Conservation (phyloP, 2,329 filamentous ascomycete genomes). For the Ophiosphaerella korrae region DNA sequence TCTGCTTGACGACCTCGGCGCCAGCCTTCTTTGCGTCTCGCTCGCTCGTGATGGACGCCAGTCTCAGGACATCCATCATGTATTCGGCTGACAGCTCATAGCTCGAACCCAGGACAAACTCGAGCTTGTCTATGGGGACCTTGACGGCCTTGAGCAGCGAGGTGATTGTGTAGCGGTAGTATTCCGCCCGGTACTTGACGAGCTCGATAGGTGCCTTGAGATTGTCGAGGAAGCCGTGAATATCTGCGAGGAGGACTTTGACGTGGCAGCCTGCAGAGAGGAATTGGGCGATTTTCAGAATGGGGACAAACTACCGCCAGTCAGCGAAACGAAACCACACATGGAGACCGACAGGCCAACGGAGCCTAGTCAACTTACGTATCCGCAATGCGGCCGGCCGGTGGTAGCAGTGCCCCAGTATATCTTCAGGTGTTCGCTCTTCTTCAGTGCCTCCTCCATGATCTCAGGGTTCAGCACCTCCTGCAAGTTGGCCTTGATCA, state of each 20-base stretch:
- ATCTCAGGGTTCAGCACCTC: constrained; percentile 86
- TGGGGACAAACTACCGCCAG: constrained; percentile 69
- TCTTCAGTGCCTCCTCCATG: constrained; percentile 72
- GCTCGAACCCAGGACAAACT: constrained; percentile 81
- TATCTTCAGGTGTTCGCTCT: constrained; percentile 70
- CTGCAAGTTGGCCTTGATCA: constrained; percentile 80
- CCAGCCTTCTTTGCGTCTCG: constrained; percentile 89
- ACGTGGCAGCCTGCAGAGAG: constrained; percentile 83
- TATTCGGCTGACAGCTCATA: constrained; percentile 76
- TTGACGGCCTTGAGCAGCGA: constrained; percentile 76
- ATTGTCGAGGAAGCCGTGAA: constrained; percentile 78
- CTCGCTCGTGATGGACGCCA: constrained; percentile 72
- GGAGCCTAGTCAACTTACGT: constrained; percentile 48
- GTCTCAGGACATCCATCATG: constrained; percentile 84
- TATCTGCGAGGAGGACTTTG: constrained; percentile 70
- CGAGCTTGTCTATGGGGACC: constrained; percentile 77
- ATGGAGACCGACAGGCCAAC: not conserved
- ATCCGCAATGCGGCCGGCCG: constrained; percentile 85
- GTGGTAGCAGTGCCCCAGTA: constrained; percentile 92
- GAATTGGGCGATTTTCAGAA: constrained; percentile 88
- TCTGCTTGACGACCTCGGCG: constrained; percentile 93
- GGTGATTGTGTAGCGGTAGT: constrained; percentile 80
- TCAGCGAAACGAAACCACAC: constrained; percentile 7
- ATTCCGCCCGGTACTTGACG: constrained; percentile 78
- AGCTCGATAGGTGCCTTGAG: constrained; percentile 88